Evolutionary conservation across 1,284 basidiomycete species (phyloP).

Genomic region (Boletellus deceptivus): DNA sequence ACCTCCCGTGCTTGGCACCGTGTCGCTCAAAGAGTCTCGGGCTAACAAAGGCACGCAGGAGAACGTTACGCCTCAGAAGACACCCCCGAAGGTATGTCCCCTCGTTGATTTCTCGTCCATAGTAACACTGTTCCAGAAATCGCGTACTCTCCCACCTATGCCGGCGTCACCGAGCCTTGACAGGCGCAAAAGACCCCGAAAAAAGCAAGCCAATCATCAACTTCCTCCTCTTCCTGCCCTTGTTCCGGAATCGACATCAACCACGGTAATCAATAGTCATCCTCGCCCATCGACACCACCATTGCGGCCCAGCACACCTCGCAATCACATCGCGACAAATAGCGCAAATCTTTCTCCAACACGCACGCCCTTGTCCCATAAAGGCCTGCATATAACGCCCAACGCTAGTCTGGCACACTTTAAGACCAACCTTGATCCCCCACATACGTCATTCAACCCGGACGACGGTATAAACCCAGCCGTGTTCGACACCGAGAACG

Average conservation of each 20-base stretch:
- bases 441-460: constrained; percentile 40
- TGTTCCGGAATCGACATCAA: constrained; percentile 5
- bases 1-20: constrained; percentile 14
- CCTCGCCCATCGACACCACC: constrained; percentile 33
- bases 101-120: neutral
- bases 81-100: constrained; percentile 28
- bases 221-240: constrained; percentile 31
- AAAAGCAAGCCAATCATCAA: constrained; percentile 28
- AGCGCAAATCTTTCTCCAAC: constrained; percentile 50
- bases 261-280: constrained; percentile 16
- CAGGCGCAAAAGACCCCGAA: constrained; percentile 34
- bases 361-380: constrained; percentile 65
- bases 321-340: constrained; percentile 25
- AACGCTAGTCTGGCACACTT: constrained; percentile 60
- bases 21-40: constrained; percentile 8
- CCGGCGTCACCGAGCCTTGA: constrained; percentile 54
- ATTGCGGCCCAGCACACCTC: constrained; percentile 26
- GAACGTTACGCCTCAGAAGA: constrained; percentile 13
- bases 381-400: constrained; percentile 65
- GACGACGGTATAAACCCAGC: constrained; percentile 38
- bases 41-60: constrained; percentile 18
- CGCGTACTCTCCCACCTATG: constrained; percentile 37
- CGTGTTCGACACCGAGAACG: constrained; percentile 39
- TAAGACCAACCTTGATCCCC: constrained; percentile 61
- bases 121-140: constrained; percentile 29